phyloP scores from a whole-genome alignment of 805 yeast genomes.

The Starmera dryadoides region DNA sequence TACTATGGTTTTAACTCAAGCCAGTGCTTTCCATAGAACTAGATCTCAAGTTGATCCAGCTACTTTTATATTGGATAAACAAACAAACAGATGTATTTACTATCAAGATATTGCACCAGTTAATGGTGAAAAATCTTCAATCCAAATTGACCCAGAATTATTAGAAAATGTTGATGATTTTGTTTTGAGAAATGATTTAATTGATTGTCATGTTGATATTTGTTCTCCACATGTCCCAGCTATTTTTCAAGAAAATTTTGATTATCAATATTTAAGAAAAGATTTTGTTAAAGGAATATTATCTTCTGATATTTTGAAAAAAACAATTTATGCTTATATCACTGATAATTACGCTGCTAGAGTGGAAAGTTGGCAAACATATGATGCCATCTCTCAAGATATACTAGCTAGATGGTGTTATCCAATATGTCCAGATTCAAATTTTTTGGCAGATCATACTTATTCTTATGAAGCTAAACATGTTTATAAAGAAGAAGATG shows the following conservation, averaged over 20 bases:
- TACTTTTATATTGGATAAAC: slow-evolving; percentile 71
- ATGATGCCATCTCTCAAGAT: slow-evolving; percentile 86
- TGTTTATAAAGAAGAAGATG: slow-evolving; percentile 81
- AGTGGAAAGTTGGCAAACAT: slow-evolving; percentile 93
- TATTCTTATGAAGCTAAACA: slow-evolving; percentile 80
- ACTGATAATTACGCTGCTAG: slow-evolving; percentile 81
- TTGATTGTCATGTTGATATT: slow-evolving; percentile 94
- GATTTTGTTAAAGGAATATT: slow-evolving; percentile 91
- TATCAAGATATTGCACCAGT: slow-evolving; percentile 70
- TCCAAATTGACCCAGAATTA: slow-evolving; percentile 77
- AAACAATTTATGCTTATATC: slow-evolving; percentile 84
- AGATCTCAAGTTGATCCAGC: slow-evolving; percentile 80
- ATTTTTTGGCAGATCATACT: slow-evolving; percentile 61
- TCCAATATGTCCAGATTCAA: slow-evolving; percentile 85
- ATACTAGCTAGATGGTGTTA: slow-evolving; percentile 87
- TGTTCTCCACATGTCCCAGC: slow-evolving; percentile 94
- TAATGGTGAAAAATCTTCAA: slow-evolving; percentile 34
- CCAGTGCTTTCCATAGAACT: slow-evolving; percentile 78
- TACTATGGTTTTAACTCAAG: slow-evolving; percentile 88
- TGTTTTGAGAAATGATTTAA: slow-evolving; percentile 80
- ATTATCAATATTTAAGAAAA: slow-evolving; percentile 76
- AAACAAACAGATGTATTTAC: slow-evolving; percentile 69
- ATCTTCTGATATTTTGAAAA: slow-evolving; percentile 83
- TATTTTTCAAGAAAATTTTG: slow-evolving; percentile 92
- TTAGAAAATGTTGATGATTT: slow-evolving; percentile 70